Percentiles rank a stretch among this genome's conserved stretches.
Evolutionary conservation across 768 basidiomycete species (phyloP).

Genomic region (Terana coerulea): DNA sequence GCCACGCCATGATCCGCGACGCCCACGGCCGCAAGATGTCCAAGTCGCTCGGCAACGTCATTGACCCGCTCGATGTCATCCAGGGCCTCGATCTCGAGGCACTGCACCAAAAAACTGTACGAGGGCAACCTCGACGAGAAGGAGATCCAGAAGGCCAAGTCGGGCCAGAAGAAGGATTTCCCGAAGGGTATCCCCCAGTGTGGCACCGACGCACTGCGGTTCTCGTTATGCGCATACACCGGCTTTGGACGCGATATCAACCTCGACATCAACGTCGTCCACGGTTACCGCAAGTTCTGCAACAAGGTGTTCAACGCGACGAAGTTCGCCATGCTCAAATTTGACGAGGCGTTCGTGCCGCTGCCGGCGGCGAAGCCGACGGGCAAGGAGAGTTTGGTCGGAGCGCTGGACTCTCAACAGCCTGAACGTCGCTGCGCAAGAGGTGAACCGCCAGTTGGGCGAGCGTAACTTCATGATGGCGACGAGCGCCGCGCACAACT

Average conservation of each 20-base stretch:
- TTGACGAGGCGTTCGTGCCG: conserved; percentile 82
- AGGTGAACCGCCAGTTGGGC: conserved; percentile 70
- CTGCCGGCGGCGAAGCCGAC: conserved; percentile 71
- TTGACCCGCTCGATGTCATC: conserved; percentile 95
- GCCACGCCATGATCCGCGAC: conserved; percentile 98
- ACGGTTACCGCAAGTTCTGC: conserved; percentile 99
- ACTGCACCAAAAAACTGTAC: conserved; percentile 79
- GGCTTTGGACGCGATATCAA: conserved; percentile 96
- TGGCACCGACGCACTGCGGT: conserved; percentile 93
- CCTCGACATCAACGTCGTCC: conserved; percentile 90
- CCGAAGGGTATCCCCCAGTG: conserved; percentile 99
- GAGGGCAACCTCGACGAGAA: conserved; percentile 93
- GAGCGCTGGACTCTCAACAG: conserved; percentile 97
- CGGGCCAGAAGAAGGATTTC: conserved; percentile 98
- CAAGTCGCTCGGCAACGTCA: conserved; percentile 96
- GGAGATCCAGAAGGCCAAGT: conserved; percentile 86
- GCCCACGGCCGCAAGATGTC: conserved; percentile 99
- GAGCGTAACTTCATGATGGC: conserved; percentile 93
- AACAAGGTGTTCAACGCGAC: conserved; percentile 99
- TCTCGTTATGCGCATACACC: conserved; percentile 93
- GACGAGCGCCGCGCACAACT: conserved; percentile 80
- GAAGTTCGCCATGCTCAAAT: conserved; percentile 98
- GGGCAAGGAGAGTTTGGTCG: conserved; percentile 84
- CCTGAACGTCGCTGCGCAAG: conserved; percentile 74
- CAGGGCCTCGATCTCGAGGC: conserved; percentile 75